Evolutionary conservation across 192 early-diverging fungal species (phyloP), one percentile per base, ranked within the genome.

Genomic region (Gamsiella multidivaricata): DNA sequence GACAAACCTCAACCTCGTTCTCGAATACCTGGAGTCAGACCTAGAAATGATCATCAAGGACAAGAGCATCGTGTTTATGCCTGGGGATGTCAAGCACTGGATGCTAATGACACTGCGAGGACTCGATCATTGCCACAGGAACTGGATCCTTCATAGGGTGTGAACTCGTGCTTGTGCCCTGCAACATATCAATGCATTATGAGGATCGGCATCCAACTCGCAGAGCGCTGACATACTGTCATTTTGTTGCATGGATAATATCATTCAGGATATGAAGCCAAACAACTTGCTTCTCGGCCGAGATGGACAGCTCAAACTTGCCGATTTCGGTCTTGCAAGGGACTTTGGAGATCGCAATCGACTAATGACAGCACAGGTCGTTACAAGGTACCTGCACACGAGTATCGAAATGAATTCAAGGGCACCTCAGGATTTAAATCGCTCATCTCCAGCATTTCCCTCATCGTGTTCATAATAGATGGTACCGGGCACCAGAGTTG

Each of bases 281-380:
- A 94, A 94, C 81, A 95, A 95, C 62, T 89, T 94, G 81, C 69
- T 93, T 33, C 84, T 95, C 61, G 91, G 89, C 0, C 84, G 83
- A 3, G 91, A 96, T 73, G 98, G 98, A 7, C 90, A 94, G 67
- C 81, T 99, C 29, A 99, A 99, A 70, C 82, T 99, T 81, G 98
- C 95, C 0, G 98, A 99, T 94, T 99, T 99, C 80, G 98, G 98
- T 82, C 81, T 99, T 34, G 95, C 98, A n/a, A 76, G 96, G n/a
- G 94, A 96, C 65, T 99, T 87, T 86, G 96, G 93, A 39, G 92
- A 96, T 76, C 87, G 64, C 1, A 81, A 75, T 36, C 86, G 89
- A 31, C 86, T 87, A 18, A 93, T 99, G 93, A 96, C 96, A 4
- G 91, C 95, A 32, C 91, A 98, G 68, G 96, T 96, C 2, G 96